These are phyloP conservation scores for Escovopsis sp. DNA, from an alignment of 2,329 filamentous ascomycete species.

Conservation along the genomic window DNA sequence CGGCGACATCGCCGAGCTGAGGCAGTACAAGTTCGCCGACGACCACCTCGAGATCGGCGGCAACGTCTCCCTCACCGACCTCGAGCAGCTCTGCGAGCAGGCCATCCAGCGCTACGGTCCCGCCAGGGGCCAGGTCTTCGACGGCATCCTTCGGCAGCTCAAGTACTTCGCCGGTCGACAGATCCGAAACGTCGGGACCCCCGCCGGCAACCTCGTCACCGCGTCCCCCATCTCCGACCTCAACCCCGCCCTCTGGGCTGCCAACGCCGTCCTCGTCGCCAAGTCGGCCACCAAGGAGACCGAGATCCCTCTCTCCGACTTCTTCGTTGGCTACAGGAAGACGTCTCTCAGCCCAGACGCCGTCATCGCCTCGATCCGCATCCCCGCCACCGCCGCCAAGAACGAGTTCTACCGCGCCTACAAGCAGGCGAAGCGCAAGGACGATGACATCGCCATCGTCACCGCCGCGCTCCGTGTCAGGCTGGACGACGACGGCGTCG, in stretches of 20 bases:
- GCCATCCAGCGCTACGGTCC: conserved; percentile 67
- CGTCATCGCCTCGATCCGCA: conserved; percentile 73
- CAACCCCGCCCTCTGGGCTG: conserved; percentile 84
- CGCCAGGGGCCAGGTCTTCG: conserved; percentile 60
- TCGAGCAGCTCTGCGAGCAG: conserved; percentile 70
- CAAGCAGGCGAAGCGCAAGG: conserved; percentile 93
- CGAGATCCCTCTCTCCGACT: conserved; percentile 80
- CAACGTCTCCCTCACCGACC: conserved; percentile 81
- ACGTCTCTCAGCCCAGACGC: conserved; percentile 72
- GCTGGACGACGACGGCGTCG: conserved; percentile 51
- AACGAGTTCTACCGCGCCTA: conserved; percentile 80
- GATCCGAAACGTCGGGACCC: conserved; percentile 94
- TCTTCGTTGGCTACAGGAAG: conserved; percentile 81
- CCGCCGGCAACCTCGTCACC: conserved; percentile 84
- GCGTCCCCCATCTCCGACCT: conserved; percentile 93
- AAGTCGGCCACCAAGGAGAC: conserved; percentile 58
- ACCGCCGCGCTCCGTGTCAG: conserved; percentile 69
- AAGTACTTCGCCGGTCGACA: conserved; percentile 90
- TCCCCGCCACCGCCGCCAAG: conserved; percentile 58
- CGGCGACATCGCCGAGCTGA: conserved; percentile 79
- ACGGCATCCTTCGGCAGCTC: conserved; percentile 85
- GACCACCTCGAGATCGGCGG: conserved; percentile 83
- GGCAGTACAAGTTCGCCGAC: conserved; percentile 65
- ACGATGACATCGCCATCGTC: conserved; percentile 96
- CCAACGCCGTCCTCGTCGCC: conserved; percentile 66